phyloP scores from a whole-genome alignment of 1,139 yeast species.

The Blastobotrys petasosporus region DNA sequence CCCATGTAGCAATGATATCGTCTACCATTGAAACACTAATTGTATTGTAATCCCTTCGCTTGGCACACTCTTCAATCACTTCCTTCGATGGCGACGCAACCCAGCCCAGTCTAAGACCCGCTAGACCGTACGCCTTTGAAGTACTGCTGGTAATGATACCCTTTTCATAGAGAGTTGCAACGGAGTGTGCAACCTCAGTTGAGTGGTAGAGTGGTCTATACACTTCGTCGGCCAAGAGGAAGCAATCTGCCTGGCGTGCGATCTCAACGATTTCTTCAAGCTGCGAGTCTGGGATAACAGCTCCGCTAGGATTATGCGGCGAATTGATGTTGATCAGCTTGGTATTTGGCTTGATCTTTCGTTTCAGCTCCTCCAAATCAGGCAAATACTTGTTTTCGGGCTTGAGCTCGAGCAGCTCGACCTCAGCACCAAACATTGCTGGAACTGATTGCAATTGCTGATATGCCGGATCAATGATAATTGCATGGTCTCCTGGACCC shows the following conservation, averaged over 20 bases:
- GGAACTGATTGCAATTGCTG: conserved; percentile 51
- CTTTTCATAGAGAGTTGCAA: conserved; percentile 41
- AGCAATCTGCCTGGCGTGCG: conserved; percentile 36
- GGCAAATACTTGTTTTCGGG: conserved; percentile 37
- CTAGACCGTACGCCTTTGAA: conserved; percentile 52
- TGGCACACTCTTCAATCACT: conserved; percentile 35
- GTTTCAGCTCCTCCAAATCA: conserved; percentile 33
- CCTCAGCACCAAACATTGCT: conserved; percentile 43
- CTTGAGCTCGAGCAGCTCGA: conserved; percentile 36
- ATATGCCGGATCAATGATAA: conserved; percentile 49
- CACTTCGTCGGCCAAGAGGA: conserved; percentile 49
- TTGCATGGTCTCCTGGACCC: conserved; percentile 44
- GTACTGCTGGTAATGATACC: conserved; percentile 48
- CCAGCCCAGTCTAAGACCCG: conserved; percentile 56
- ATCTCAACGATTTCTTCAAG: conserved; percentile 38
- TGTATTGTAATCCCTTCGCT: conserved; percentile 49
- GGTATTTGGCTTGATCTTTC: conserved; percentile 36
- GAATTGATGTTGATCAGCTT: conserved; percentile 46
- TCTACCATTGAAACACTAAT: conserved; percentile 47
- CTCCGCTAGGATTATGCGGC: conserved; percentile 55
- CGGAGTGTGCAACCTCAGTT: conserved; percentile 36
- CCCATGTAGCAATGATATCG: conserved; percentile 45
- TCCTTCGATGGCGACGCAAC: conserved; percentile 36
- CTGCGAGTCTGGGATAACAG: conserved; percentile 38
- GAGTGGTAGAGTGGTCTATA: conserved; percentile 51